Base-by-base conservation (phyloP, 345 rosid genomes). In the Aethionema arabicum region DNA sequence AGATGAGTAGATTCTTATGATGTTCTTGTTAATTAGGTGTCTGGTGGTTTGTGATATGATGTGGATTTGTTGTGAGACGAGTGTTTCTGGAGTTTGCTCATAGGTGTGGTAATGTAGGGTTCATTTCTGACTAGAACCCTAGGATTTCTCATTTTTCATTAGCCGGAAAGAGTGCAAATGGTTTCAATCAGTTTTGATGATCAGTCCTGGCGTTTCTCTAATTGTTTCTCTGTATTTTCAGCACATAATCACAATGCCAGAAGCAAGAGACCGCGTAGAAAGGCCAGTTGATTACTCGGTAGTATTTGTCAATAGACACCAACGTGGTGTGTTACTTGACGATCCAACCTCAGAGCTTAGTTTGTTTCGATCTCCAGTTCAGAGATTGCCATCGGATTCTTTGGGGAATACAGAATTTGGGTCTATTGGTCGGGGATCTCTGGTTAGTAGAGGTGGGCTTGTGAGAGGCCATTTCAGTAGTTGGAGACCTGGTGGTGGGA, bases 251-350 rank as follows among this genome's bases (percentile, higher is more conserved):
- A 36, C 3, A 59, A 85, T 87, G 95, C 65, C 81, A 31, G 88
- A 85, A 67, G 62, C 95, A 8, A 83, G 99, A 66, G 95, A 90
- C 50, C 75, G 99, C 53, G 41, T 85, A 29, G 46, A 55, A 13
- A 77, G 85, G 63, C 70, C 84, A 0, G 76, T 85, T 0, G 97
- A 92, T 48, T 15, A 83, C 16, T 79, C 81, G 0, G 69, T 63
- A 1, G 44, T 75, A 45, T 84, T 73, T 36, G 68, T 70, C 39
- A 79, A 66, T 3, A 52, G 90, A 61, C 79, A 85, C 0, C 48
- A 75, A 2, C 72, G 21, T 7, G 83, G 83, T 15, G 43, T 80
- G 8, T 61, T 73, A 5, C 55, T 61, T 6, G 86, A 82, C 36
- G 80, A 65, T 27, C 65, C 78, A 11, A 72, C 29, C 32, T 41